Conservation (phyloP, 2,329 filamentous ascomycete genomes). For the Aspergillus ruber region DNA sequence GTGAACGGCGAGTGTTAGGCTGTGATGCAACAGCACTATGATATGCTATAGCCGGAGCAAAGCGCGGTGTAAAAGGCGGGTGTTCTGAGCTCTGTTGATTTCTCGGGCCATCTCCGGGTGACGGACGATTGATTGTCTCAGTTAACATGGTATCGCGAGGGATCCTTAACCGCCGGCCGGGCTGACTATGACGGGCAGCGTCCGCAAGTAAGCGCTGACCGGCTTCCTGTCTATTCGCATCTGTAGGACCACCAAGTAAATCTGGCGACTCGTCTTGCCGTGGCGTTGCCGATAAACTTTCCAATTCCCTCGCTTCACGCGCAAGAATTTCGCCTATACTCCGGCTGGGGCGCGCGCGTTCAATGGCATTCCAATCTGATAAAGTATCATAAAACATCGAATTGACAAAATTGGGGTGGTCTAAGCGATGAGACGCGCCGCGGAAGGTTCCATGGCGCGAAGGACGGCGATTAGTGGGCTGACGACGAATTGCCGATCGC, state of each 20-base stretch:
- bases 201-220: conserved; percentile 30
- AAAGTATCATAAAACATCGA: neutral
- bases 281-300: conserved; percentile 5
- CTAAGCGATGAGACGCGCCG: conserved; percentile 21
- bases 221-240: conserved; percentile 26
- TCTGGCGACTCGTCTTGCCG: conserved; percentile 26
- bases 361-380: conserved; percentile 4
- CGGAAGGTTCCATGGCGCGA: conserved; percentile 23
- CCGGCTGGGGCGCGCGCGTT: conserved; percentile 3
- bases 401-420: conserved; percentile 16
- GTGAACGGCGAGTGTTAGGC: conserved; percentile 16
- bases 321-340: conserved; percentile 24
- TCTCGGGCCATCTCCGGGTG: conserved; percentile 12
- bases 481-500: conserved; percentile 55
- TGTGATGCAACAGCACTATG: conserved; percentile 18
- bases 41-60: conserved; percentile 38
- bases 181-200: conserved; percentile 27
- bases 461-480: conserved; percentile 31
- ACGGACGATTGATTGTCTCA: conserved; percentile 19
- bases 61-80: conserved; percentile 35
- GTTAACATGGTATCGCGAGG: conserved; percentile 28
- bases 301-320: conserved; percentile 17
- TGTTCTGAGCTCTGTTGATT: conserved; percentile 12
- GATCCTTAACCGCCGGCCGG: conserved; percentile 29
- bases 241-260: conserved; percentile 13